Evolutionary conservation across 345 rosid genomes (phyloP).

Genomic region (Cardiospermum halicacabum): DNA sequence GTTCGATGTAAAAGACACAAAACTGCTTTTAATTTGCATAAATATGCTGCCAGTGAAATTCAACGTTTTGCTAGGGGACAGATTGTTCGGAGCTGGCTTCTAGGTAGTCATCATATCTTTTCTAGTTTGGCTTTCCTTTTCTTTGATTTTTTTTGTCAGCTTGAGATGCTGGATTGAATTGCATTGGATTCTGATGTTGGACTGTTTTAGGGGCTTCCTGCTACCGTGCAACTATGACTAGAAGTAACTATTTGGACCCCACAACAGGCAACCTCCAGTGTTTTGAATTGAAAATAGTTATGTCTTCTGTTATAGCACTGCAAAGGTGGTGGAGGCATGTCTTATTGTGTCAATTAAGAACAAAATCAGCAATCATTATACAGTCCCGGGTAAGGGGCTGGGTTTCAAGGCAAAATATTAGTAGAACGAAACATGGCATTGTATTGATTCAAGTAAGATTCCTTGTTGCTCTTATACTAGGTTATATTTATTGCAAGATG

Average conservation of each 20-base stretch:
- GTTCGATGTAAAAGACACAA: constrained; percentile 34
- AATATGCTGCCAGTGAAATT: constrained; percentile 50
- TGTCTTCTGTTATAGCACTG: constrained; percentile 42
- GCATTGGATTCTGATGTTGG: constrained; percentile 13
- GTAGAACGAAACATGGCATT: constrained; percentile 35
- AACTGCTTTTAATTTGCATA: constrained; percentile 30
- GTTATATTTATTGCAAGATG: too few species aligned
- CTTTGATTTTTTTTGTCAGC: background rate
- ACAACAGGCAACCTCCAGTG: constrained; percentile 22
- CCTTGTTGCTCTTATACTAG: too few species aligned
- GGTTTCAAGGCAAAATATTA: constrained; percentile 44
- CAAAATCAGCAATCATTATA: constrained; percentile 44
- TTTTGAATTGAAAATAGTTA: constrained; percentile 21
- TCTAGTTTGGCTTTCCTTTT: constrained; percentile 5
- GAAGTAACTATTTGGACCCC: constrained; percentile 15
- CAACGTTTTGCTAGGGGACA: constrained; percentile 58
- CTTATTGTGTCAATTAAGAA: constrained; percentile 38
- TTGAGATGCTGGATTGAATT: constrained; percentile 5
- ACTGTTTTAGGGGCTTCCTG: constrained; percentile 41
- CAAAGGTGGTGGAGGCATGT: constrained; percentile 86
- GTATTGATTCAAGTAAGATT: constrained; percentile 77
- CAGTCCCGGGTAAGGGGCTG: constrained; percentile 59
- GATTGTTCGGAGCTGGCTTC: constrained; percentile 47
- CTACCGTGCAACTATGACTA: constrained; percentile 13
- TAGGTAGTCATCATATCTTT: constrained; percentile 38